Conservation (phyloP, 1,284 basidiomycete species). For the Neotropicomus parvogracilis region DNA sequence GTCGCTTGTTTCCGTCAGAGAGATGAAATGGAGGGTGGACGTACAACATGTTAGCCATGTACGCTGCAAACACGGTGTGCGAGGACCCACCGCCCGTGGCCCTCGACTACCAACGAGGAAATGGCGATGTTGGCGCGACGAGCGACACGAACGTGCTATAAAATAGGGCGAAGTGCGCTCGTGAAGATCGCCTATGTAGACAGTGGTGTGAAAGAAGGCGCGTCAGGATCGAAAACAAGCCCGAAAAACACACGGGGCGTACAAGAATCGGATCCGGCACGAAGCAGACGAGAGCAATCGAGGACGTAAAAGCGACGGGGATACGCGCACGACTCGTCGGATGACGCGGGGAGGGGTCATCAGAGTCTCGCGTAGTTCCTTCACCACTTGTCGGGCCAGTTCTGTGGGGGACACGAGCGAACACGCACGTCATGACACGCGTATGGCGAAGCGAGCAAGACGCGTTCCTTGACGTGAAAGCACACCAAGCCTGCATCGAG, state of each 20-base stretch:
- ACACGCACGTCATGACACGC: constrained; percentile 12
- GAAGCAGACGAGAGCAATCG: constrained; percentile 28
- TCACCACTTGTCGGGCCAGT: constrained; percentile 43
- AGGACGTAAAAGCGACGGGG: constrained; percentile 8
- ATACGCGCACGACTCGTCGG: constrained; percentile 65
- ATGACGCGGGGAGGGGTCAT: constrained; percentile 71
- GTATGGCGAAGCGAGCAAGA: constrained; percentile 54
- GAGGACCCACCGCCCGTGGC: constrained; percentile 56
- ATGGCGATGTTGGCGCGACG: constrained; percentile 63
- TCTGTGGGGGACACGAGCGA: constrained; percentile 17
- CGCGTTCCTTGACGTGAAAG: constrained; percentile 70
- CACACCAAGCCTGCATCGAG: constrained; percentile 52
- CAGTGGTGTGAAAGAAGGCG: constrained; percentile 80
- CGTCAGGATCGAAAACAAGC: constrained; percentile 6
- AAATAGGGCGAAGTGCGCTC: constrained; percentile 70
- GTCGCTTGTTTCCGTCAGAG: constrained; percentile 7
- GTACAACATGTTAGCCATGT: constrained; percentile 75
- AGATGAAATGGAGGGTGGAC: constrained; percentile 29
- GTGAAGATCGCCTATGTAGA: constrained; percentile 87
- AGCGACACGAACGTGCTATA: constrained; percentile 73
- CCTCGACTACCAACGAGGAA: constrained; percentile 62
- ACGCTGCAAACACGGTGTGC: constrained; percentile 62
- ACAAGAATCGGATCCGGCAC: constrained; percentile 89
- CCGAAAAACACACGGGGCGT: constrained; percentile 31
- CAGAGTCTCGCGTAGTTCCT: constrained; percentile 67